These are phyloP conservation scores for Medicago ruthenica DNA, from an alignment of 306 rosid genomes.

Conservation along the genomic window DNA sequence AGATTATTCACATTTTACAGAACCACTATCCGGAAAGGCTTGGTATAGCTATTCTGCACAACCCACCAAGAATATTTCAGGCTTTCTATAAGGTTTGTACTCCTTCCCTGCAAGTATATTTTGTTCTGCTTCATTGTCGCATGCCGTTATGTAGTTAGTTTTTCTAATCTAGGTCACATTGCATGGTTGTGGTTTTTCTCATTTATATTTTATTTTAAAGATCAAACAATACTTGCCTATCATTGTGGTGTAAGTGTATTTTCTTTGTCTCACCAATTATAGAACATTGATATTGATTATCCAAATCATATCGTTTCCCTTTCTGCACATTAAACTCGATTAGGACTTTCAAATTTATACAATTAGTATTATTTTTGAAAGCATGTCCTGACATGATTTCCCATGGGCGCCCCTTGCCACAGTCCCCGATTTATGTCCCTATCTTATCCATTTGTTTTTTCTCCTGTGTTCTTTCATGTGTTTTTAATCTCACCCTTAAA, in stretches of 20 bases:
- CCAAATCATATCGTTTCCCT: constrained; percentile 14
- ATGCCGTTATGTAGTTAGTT: constrained; percentile 10
- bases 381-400: neutral
- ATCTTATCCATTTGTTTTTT: neutral
- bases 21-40: constrained; percentile 96
- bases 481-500: neutral
- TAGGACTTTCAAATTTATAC: neutral
- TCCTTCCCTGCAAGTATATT: constrained; percentile 31
- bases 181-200: constrained; percentile 17
- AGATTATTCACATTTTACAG: constrained; percentile 76
- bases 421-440: neutral
- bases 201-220: constrained; percentile 36
- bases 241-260: constrained; percentile 7
- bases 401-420: neutral
- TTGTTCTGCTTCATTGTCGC: constrained; percentile 19
- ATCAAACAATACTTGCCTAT: neutral
- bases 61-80: constrained; percentile 89
- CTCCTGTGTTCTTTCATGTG: neutral
- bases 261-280: constrained; percentile 7
- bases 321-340: constrained; percentile 11
- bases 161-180: constrained; percentile 22
- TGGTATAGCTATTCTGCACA: constrained; percentile 70
- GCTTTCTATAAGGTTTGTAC: constrained; percentile 83
- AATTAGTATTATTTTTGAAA: neutral
- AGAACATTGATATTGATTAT: constrained; percentile 5